These are phyloP conservation scores for Torulaspora quercuum DNA, from an alignment of 805 yeast species.

Conservation along the genomic window DNA sequence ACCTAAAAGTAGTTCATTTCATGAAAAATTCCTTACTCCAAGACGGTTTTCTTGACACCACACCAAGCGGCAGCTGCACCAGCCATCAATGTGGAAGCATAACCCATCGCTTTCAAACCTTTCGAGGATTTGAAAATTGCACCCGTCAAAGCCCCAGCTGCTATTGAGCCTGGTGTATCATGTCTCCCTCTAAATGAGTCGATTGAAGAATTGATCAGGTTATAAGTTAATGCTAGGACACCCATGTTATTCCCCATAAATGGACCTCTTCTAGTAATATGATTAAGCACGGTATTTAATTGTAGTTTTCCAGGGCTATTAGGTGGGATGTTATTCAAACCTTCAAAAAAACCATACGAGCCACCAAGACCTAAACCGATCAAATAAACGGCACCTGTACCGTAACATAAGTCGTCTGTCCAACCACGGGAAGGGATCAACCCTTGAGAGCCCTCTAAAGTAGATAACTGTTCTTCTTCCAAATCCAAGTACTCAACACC, in stretches of 20 bases:
- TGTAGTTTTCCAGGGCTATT: slow-evolving; percentile 75
- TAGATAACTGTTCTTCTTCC: slow-evolving; percentile 73
- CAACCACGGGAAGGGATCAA: slow-evolving; percentile 94
- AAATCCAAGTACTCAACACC: slow-evolving; percentile 87
- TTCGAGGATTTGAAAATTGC: slow-evolving; percentile 83
- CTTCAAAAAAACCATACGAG: slow-evolving; percentile 80
- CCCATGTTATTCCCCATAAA: slow-evolving; percentile 94
- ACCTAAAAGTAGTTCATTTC: slow-evolving; percentile 1
- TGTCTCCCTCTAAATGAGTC: slow-evolving; percentile 85
- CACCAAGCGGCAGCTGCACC: slow-evolving; percentile 92
- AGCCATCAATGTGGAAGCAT: slow-evolving; percentile 81
- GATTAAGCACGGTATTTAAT: slow-evolving; percentile 85
- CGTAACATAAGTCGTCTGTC: slow-evolving; percentile 96
- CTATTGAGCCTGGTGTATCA: slow-evolving; percentile 78
- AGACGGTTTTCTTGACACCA: slow-evolving; percentile 53
- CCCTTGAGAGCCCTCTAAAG: slow-evolving; percentile 86
- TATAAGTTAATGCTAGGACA: slow-evolving; percentile 85
- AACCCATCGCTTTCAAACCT: slow-evolving; percentile 85
- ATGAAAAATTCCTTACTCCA: slow-evolving; percentile 19
- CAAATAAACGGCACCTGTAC: slow-evolving; percentile 92
- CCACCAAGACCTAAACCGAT: slow-evolving; percentile 89
- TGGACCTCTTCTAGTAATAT: slow-evolving; percentile 93
- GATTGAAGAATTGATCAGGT: slow-evolving; percentile 72
- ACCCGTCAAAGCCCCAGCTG: slow-evolving; percentile 89
- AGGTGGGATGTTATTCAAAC: slow-evolving; percentile 71